A percentile compares a stretch with the other conserved stretches of the same genome.
Evolutionary conservation across 163 green algal species (phyloP).

Genomic region (Prototheca wickerhamii): DNA sequence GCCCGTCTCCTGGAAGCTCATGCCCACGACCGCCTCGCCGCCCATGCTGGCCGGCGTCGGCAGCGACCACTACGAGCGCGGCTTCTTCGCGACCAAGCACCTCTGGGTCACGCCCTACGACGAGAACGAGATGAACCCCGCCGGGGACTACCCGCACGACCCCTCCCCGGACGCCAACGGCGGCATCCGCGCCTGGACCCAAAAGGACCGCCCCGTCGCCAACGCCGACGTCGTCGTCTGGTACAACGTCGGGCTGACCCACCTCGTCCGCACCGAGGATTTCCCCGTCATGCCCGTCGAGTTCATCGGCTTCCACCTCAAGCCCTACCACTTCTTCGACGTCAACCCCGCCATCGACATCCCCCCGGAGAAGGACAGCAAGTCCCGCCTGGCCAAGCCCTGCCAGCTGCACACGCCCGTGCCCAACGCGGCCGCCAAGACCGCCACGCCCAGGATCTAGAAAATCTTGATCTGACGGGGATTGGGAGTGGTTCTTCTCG

Average conservation of each 20-base stretch:
- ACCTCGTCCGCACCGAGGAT: constrained; percentile 68
- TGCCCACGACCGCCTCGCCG: constrained; percentile 32
- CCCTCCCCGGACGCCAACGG: constrained; percentile 31
- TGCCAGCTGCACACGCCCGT: constrained; percentile 5
- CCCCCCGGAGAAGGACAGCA: constrained; percentile 24
- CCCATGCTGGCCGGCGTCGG: constrained; percentile 41
- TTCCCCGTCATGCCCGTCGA: constrained; percentile 75
- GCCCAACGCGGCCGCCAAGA: neutral
- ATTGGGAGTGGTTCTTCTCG: too few relatives aligned
- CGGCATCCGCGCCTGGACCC: constrained; percentile 49
- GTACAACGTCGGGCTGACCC: constrained; percentile 58
- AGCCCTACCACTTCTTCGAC: constrained; percentile 35
- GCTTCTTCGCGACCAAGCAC: constrained; percentile 56
- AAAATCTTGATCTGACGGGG: too few relatives aligned
- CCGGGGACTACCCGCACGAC: constrained; percentile 60
- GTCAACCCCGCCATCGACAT: constrained; percentile 57
- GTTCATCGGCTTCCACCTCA: constrained; percentile 46
- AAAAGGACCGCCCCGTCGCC: constrained; percentile 36
- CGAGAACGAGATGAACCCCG: constrained; percentile 51
- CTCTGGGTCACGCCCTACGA: constrained; percentile 61
- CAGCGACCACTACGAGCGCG: constrained; percentile 30
- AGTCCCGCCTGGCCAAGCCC: neutral
- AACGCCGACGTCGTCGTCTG: constrained; percentile 58
- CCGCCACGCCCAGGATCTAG: neutral
- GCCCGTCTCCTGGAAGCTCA: constrained; percentile 62